Evolutionary conservation across 2,329 filamentous ascomycete species (phyloP), one percentile per base, ranked within the genome.

Genomic region (Pseudogymnoascus sp.): DNA sequence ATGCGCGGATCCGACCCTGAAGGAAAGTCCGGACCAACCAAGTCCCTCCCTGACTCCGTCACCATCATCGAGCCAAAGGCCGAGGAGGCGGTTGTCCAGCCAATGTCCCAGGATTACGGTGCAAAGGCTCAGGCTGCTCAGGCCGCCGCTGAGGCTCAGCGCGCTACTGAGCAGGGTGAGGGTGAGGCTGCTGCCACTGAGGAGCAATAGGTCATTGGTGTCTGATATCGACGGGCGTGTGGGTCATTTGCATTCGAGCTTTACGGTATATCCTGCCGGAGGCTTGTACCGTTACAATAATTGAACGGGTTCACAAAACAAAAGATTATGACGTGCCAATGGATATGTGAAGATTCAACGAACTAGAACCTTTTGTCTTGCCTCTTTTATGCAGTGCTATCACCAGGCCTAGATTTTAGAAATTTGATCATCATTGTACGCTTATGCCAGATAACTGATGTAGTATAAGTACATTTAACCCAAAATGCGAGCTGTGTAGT

Each of bases 1-100:
- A 99, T 99, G 95, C 93, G 96, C 80, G 95, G 95, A 78, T 95
- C 91, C 74, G 95, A 99, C 85, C 95, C 95, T 79, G 92, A 98
- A 83, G 95, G 95, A 88, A 99, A 99, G 89, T 88, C 91, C 75
- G 92, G 95, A 73, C 93, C 93, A 75, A 91, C 93, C 83, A 97
- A 98, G 88, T 88, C 92, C 72, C 91, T 99, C 70, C 95, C 95
- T 73, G 95, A 99, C 81, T 91, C 92, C 78, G 95, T 99, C 80
- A 98, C 93, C 79, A 95, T 99, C 82, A 96, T 98, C 81, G 95
- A 99, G 86, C 96, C 95, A 82, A 99, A 99, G 91, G 95, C 99
- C 84, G 95, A 99, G 88, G 87, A 93, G 79, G 87, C 89, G 74
- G 89, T 98, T 70, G 86, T 96, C 74, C 92, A 96, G 82, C 95